Conservation (phyloP, 495 filamentous ascomycete species). For the Aspergillus taichungensis region DNA sequence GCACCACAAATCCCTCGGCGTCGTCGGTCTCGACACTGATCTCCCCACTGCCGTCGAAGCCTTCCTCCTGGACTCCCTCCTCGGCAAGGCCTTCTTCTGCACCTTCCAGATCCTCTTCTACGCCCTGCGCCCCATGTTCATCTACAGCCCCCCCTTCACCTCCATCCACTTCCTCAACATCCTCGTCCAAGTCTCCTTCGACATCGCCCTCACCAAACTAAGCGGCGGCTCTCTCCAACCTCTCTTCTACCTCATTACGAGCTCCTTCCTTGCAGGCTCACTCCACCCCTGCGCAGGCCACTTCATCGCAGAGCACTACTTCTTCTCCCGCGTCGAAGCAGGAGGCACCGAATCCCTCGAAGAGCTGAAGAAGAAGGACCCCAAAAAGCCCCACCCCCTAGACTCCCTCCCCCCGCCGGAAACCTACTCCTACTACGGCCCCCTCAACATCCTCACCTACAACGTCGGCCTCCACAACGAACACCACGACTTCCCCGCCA, state of each 20-base stretch:
- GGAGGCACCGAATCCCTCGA: slow-evolving; percentile 48
- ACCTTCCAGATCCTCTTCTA: slow-evolving; percentile 99
- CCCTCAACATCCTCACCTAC: slow-evolving; percentile 86
- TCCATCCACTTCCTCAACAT: slow-evolving; percentile 78
- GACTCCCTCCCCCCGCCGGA: slow-evolving; percentile 62
- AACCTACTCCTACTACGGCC: slow-evolving; percentile 95
- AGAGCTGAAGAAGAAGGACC: slow-evolving; percentile 20
- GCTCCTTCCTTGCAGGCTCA: slow-evolving; percentile 85
- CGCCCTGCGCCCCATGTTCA: slow-evolving; percentile 92
- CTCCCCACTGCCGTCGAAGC: slow-evolving; percentile 90
- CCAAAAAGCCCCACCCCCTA: slow-evolving; percentile 29
- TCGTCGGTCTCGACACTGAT: slow-evolving; percentile 93
- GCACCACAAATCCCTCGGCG: slow-evolving; percentile 97
- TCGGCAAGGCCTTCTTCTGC: slow-evolving; percentile 98
- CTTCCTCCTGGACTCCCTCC: slow-evolving; percentile 87
- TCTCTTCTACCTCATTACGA: slow-evolving; percentile 71
- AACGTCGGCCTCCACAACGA: slow-evolving; percentile 98
- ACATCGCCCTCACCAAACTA: slow-evolving; percentile 53
- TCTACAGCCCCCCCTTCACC: slow-evolving; percentile 85
- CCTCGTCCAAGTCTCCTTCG: slow-evolving; percentile 64
- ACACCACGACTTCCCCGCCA: slow-evolving; percentile 96
- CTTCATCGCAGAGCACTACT: slow-evolving; percentile 99
- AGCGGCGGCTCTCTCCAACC: slow-evolving; percentile 46
- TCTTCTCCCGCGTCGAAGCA: slow-evolving; percentile 64
- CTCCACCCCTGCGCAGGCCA: slow-evolving; percentile 94